Evolutionary conservation across 23 red algal genomes (phyloP).

Genomic region (Gracilaria caudata): DNA sequence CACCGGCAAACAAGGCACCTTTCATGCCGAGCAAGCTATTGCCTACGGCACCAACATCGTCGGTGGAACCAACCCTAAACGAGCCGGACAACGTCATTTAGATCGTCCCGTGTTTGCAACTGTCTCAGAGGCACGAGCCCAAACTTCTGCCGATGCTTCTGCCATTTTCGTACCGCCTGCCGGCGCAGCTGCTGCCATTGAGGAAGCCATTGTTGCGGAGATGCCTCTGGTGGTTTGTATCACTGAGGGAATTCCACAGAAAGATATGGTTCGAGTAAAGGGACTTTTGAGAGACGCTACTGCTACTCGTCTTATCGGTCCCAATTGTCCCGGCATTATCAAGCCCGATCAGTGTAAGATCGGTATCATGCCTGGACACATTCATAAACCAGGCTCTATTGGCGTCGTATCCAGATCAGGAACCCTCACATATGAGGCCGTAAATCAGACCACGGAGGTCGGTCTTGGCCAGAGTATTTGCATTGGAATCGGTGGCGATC

Average conservation of each 20-base stretch:
- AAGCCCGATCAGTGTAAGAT: slow-evolving; percentile 94
- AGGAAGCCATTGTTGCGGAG: slow-evolving; percentile 92
- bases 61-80: slow-evolving; percentile 88
- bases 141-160: slow-evolving; percentile 89
- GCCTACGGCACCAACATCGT: slow-evolving; percentile 96
- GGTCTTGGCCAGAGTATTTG: slow-evolving; percentile 91
- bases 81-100: slow-evolving; percentile 89
- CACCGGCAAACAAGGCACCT: slow-evolving; percentile 98
- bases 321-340: slow-evolving; percentile 99
- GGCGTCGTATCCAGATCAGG: slow-evolving; percentile 98
- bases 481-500: slow-evolving; percentile 98
- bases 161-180: slow-evolving; percentile 96
- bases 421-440: slow-evolving; percentile 99
- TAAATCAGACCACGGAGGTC: slow-evolving; percentile 88
- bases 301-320: slow-evolving; percentile 89
- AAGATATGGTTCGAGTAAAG: slow-evolving; percentile 97
- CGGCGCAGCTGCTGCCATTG: slow-evolving; percentile 92
- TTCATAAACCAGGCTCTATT: slow-evolving; percentile 80
- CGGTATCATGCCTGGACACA: slow-evolving; percentile 96
- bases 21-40: slow-evolving; percentile 95
- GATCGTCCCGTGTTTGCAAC: slow-evolving; percentile 93
- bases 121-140: slow-evolving; percentile 83
- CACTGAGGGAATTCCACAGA: slow-evolving; percentile 98
- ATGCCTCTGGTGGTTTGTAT: slow-evolving; percentile 96
- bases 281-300: slow-evolving; percentile 65